Percentiles rank a stretch among this genome's conserved stretches.
Evolutionary conservation across 441 rosid genomes (phyloP).

Genomic region (Lepidium campestre): DNA sequence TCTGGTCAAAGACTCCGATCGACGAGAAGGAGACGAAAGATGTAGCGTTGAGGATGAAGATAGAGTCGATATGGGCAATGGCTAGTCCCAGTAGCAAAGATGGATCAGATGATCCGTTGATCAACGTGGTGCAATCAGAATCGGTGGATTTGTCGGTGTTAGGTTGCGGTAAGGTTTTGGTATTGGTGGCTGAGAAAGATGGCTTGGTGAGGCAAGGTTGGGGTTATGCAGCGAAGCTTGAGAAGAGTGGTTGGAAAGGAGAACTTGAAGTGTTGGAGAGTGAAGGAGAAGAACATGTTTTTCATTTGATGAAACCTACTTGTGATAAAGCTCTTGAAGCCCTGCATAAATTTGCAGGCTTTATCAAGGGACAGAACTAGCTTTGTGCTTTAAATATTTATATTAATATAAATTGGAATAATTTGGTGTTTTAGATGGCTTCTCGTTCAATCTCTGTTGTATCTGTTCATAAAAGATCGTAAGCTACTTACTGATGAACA

Average conservation of each 20-base stretch:
- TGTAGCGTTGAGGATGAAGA: neutral
- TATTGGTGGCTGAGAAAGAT: slow-evolving; percentile 45
- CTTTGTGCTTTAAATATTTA: neutral
- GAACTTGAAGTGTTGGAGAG: slow-evolving; percentile 33
- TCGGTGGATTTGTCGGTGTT: slow-evolving; percentile 25
- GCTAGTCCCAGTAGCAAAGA: slow-evolving; percentile 28
- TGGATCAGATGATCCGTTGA: slow-evolving; percentile 33
- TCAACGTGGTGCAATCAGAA: slow-evolving; percentile 35
- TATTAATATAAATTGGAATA: neutral
- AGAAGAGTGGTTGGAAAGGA: slow-evolving; percentile 42
- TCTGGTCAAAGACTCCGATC: slow-evolving; percentile 28
- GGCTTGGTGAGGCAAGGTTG: slow-evolving; percentile 38
- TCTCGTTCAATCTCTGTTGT: neutral
- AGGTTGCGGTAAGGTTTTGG: slow-evolving; percentile 35
- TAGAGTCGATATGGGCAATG: slow-evolving; percentile 24
- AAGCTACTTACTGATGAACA: neutral
- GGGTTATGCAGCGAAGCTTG: slow-evolving; percentile 34
- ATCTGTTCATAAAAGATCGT: neutral
- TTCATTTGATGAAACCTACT: slow-evolving; percentile 36
- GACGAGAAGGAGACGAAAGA: slow-evolving; percentile 25
- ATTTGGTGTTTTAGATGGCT: neutral
- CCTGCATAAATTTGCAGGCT: slow-evolving; percentile 1
- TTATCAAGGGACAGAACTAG: neutral
- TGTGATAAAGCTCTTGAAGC: slow-evolving; percentile 25
- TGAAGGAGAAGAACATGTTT: slow-evolving; percentile 40